These are phyloP conservation scores for Penicillium rolfsii DNA, from an alignment of 2,329 filamentous ascomycete species.

Conservation along the genomic window DNA sequence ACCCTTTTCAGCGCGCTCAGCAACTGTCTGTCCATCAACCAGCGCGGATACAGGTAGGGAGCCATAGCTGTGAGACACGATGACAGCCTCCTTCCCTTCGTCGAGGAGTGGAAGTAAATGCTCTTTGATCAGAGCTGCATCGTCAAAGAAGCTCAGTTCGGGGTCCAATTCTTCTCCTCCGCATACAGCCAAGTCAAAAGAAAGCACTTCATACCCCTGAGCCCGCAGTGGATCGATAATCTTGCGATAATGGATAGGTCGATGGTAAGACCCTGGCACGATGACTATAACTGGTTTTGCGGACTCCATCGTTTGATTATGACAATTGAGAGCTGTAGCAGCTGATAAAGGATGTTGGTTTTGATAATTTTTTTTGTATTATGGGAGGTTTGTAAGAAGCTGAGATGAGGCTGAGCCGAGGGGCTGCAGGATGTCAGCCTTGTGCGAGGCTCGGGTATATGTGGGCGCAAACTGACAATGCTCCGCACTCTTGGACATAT, in stretches of 20 bases:
- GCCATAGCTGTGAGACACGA: slow-evolving; percentile 42
- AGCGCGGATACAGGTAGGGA: slow-evolving; percentile 35
- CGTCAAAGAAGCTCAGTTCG: slow-evolving; percentile 12
- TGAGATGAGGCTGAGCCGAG: background rate
- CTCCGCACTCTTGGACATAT: background rate
- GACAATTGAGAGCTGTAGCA: background rate
- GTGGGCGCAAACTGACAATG: background rate
- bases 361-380: background rate
- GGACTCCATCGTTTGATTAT: slow-evolving; percentile 1
- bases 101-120: slow-evolving; percentile 13
- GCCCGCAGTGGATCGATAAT: slow-evolving; percentile 8
- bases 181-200: slow-evolving; percentile 10
- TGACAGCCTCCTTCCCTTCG: slow-evolving; percentile 38
- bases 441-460: background rate
- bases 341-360: background rate
- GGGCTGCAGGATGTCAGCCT: background rate
- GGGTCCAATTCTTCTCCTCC: slow-evolving; percentile 10
- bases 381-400: background rate
- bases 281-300: slow-evolving; percentile 15
- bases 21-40: slow-evolving; percentile 28
- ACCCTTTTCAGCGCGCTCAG: slow-evolving; percentile 16
- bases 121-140: slow-evolving; percentile 11
- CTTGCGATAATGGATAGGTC: slow-evolving; percentile 18
- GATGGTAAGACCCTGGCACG: slow-evolving; percentile 14
- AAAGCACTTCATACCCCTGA: slow-evolving; percentile 15